Evolutionary conservation across 305 asterid species (phyloP).

Genomic region (Solanum hybrid): DNA sequence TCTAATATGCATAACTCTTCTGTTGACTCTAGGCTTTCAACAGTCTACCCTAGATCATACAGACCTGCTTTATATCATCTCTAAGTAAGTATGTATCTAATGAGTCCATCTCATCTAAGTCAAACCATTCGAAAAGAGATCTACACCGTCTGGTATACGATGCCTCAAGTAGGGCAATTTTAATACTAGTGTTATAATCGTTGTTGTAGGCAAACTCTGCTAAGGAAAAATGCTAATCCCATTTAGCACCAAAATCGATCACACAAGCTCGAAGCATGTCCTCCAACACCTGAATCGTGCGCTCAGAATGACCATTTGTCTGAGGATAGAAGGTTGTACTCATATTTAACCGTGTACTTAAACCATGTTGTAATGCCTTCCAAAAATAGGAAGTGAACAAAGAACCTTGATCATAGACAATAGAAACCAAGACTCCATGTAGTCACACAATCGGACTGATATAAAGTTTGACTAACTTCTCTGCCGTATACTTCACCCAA

Average conservation of each 20-base stretch:
- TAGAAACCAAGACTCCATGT: neutral
- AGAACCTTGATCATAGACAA: neutral
- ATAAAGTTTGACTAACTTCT: neutral
- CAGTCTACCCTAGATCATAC: neutral
- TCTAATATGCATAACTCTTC: neutral
- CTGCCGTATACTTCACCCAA: neutral
- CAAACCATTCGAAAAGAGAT: neutral
- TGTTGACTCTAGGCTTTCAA: too few species aligned
- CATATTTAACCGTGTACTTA: neutral
- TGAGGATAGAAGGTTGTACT: neutral
- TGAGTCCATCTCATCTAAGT: neutral
- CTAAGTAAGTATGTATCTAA: neutral
- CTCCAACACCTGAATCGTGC: neutral
- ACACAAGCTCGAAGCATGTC: neutral
- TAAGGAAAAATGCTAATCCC: neutral
- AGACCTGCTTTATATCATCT: neutral
- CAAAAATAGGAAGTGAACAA: neutral
- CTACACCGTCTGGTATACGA: neutral
- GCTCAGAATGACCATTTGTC: neutral
- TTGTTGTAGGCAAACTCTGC: too few species aligned
- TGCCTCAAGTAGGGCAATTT: neutral
- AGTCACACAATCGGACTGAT: neutral
- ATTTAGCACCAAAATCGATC: neutral
- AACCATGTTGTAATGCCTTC: neutral
- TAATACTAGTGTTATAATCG: neutral